Evolutionary conservation across 306 rosid genomes (phyloP), one percentile per base, ranked within the genome.

Genomic region (Trifolium pratense): DNA sequence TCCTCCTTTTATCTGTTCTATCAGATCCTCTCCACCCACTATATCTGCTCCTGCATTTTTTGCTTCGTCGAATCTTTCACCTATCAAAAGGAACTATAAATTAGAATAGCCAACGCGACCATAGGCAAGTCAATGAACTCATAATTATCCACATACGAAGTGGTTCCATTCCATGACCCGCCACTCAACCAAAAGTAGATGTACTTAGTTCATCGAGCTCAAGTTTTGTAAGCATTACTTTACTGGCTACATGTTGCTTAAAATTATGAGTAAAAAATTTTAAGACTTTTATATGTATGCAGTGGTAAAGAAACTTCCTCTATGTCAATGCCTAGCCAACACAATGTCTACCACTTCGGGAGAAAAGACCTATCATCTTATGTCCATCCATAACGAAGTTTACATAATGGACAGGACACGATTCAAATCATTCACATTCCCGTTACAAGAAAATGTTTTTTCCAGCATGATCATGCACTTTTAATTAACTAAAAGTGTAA

Each of bases 11-110:
- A 95, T 95, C 84, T 95, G 95, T 85, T 89, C 97, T 83, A 95
- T 95, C 89, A 91, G 84, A 84, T 95, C 99, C 72, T 95, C 99
- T 74, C 99, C 99, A 74, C 99, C 99, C 49, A 95, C 97, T 85
- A 95, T 77, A 88, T 95, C 99, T 39, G 99, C 99, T 83, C 99
- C 99, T 1, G 97, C 97, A 70, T 66, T 86, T 84, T 95, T 95
- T 7, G 99, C 99, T 84, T 95, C 99, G 37, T 95, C 99, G 32
- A 95, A 89, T 77, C 71, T 88, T 76, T 95, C 99, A 78, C 99
- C 99, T 95, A 71, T 57, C 76, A 77, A 70, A 75, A 68, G 37
- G 40, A 68, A 26, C 40, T 51, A 20, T n/a, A 36, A 46, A 60
- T 71, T 76, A 79, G 75, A 76, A 48, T 16, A 71, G 61, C 48